A percentile compares a stretch with the other conserved stretches of the same genome.
Evolutionary conservation across 352 stramenopile species (phyloP).

Genomic region (Phytophthora podocarpi): DNA sequence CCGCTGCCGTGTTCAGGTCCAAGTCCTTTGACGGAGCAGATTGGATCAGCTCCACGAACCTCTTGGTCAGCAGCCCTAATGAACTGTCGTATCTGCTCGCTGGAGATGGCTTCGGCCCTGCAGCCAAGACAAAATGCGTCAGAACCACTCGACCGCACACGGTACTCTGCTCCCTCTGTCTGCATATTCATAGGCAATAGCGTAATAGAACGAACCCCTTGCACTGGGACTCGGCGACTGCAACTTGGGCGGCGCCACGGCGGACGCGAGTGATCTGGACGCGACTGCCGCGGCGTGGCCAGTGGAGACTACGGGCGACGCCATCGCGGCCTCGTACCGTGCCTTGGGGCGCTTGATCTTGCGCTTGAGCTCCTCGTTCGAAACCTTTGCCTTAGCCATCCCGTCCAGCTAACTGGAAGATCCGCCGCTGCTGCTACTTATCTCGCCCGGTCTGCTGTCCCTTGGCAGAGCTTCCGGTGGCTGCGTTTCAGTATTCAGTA

Average conservation of each 20-base stretch:
- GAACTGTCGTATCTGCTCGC: conserved; percentile 95
- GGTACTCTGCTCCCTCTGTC: neutral
- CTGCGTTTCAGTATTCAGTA: conserved; percentile 26
- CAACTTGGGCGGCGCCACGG: conserved; percentile 37
- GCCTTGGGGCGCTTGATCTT: conserved; percentile 69
- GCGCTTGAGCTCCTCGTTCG: conserved; percentile 71
- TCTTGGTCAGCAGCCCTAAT: conserved; percentile 95
- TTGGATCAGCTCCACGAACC: conserved; percentile 96
- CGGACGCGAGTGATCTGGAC: conserved; percentile 20
- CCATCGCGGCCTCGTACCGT: conserved; percentile 36
- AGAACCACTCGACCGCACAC: neutral
- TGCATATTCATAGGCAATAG: neutral
- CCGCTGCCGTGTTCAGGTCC: conserved; percentile 94
- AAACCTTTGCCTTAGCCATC: conserved; percentile 69
- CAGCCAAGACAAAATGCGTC: neutral
- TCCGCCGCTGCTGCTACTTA: conserved; percentile 15
- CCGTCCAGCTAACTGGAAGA: conserved; percentile 3
- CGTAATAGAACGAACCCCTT: conserved; percentile 30
- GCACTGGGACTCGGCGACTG: conserved; percentile 57
- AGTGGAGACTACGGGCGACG: conserved; percentile 12
- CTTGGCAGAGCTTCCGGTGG: conserved; percentile 25
- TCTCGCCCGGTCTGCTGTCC: conserved; percentile 19
- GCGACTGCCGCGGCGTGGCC: conserved; percentile 16
- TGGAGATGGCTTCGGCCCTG: conserved; percentile 61
- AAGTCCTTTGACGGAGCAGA: conserved; percentile 87